These are phyloP conservation scores for Cymbopogon flexuosus DNA, from an alignment of 202 grass and related monocot genomes.

Conservation along the genomic window DNA sequence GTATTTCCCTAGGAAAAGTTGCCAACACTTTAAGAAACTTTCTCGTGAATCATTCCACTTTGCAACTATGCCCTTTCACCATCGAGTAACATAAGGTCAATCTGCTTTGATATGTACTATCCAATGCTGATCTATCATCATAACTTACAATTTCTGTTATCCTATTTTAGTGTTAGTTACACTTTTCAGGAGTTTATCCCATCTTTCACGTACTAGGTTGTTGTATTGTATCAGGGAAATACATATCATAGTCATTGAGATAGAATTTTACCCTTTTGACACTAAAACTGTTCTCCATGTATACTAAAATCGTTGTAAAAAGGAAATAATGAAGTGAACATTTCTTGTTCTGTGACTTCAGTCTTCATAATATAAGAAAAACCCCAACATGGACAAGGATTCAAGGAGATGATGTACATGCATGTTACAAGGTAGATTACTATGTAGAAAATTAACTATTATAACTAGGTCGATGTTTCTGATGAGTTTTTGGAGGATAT, in stretches of 20 bases:
- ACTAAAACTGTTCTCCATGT: neutral
- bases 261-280: conserved; percentile 4
- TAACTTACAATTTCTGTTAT: neutral
- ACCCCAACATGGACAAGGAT: neutral
- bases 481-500: neutral
- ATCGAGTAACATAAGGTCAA: neutral
- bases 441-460: neutral
- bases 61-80: neutral
- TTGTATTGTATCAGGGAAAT: neutral
- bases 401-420: neutral
- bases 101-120: neutral
- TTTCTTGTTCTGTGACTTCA: neutral
- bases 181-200: neutral
- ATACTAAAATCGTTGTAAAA: neutral
- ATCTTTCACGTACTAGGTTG: neutral
- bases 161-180: neutral
- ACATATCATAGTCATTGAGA: neutral
- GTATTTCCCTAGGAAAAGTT: neutral
- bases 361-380: neutral
- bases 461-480: neutral
- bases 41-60: neutral
- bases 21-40: neutral
- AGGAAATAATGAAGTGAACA: neutral
- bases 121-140: neutral
- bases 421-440: conserved; percentile 9